Evolutionary conservation across 805 yeast genomes (phyloP), one percentile per base, ranked within the genome.

Genomic region (Sugiyamaella marilandica): DNA sequence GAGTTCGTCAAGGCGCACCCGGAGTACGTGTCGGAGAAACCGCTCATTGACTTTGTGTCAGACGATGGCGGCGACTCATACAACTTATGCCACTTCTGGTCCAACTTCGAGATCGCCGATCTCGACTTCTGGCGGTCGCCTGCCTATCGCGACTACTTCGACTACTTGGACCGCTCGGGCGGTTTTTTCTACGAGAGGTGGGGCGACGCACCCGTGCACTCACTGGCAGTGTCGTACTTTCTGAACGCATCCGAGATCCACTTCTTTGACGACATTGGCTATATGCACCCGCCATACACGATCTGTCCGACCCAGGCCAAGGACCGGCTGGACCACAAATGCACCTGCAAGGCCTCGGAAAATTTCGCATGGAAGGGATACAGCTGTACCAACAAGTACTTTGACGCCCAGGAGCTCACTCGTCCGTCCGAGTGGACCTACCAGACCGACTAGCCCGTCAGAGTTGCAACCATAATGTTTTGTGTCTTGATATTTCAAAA

Each of bases 51-150:
- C 45, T 88, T 86, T 74, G 70, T 90, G 41, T 81, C 88, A 19
- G 81, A 82, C 61, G 87, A 86, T 69, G 69, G 72, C 45, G 88
- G 92, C 56, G 76, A 77, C 54, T 72, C 81, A 11, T 89, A 85
- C 71, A 89, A 89, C 65, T 78, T 83, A 54, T 89, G 97, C 66
- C 96, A 88, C 68, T 85, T 87, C 75, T 87, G 43, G 95, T 77
- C 83, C 35, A 83, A 83, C 70, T 83, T 83, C 61, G 88, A 84
- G 64, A 75, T 84, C 45, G 88, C 81, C 19, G 71, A 74, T 55
- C 69, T 84, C 60, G 74, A 76, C 48, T 77, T 84, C 61, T 83
- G 80, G 78, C 66, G 85, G 59, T 58, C 73, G n/a, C 72, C 76
- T 45, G 78, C 77, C 18, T 84, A 83, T 66, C 60, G 64, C 32